Conservation (phyloP, 1,284 basidiomycete genomes). For the Melanopsichium pennsylvanicum region DNA sequence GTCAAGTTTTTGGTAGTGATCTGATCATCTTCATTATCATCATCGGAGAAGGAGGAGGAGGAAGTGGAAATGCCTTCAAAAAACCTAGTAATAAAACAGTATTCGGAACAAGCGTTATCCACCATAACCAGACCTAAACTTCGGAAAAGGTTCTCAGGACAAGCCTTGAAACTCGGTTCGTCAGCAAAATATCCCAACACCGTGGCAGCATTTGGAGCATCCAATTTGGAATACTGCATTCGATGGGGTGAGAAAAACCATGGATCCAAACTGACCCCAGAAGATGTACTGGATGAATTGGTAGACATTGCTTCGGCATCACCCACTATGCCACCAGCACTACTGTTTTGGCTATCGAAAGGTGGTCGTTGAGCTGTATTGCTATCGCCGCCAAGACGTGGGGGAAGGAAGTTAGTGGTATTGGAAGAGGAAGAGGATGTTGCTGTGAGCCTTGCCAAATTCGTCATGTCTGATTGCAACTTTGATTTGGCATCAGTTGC, state of each 20-base stretch:
- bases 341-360: too few relatives aligned
- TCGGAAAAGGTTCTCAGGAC: constrained; percentile 61
- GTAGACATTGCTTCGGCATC: constrained; percentile 10
- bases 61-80: constrained; percentile 32
- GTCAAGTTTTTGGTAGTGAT: too few relatives aligned
- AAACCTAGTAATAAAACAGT: constrained; percentile 60
- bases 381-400: too few relatives aligned
- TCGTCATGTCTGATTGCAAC: constrained; percentile 13
- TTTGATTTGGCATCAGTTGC: not conserved
- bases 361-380: too few relatives aligned
- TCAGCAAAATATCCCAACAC: constrained; percentile 62
- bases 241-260: constrained; percentile 41
- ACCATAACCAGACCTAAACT: constrained; percentile 54
- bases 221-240: constrained; percentile 40
- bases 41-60: too few relatives aligned
- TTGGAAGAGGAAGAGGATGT: too few relatives aligned
- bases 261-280: constrained; percentile 13
- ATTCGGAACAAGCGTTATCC: constrained; percentile 64
- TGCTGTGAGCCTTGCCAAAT: not conserved
- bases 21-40: too few relatives aligned
- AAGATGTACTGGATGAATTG: too few relatives aligned
- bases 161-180: constrained; percentile 39
- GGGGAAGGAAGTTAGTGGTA: not conserved
- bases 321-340: not conserved
- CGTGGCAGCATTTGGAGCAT: constrained; percentile 32